A percentile compares a stretch with the other conserved stretches of the same genome.
Evolutionary conservation across 805 yeast species (phyloP).

Genomic region (Kodamaea sagamina): DNA sequence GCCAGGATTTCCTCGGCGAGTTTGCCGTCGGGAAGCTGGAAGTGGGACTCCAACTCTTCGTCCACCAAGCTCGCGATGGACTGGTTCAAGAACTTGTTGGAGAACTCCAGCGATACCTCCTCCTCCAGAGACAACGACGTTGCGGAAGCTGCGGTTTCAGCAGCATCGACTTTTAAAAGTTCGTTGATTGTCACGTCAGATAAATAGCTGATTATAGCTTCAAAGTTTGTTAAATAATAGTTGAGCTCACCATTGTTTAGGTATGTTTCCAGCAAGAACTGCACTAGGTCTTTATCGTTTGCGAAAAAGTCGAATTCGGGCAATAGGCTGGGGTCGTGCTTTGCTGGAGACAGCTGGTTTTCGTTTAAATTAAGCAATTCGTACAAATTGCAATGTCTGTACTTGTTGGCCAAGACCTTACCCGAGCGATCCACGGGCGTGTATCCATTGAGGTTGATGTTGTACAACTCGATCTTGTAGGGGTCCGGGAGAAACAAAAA

Average conservation of each 20-base stretch:
- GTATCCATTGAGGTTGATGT: constrained; percentile 22
- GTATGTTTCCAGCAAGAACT: constrained; percentile 26
- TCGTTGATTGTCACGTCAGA: constrained; percentile 38
- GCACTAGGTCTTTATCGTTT: constrained; percentile 33
- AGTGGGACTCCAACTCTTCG: constrained; percentile 25
- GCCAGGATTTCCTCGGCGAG: constrained; percentile 19
- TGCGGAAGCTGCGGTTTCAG: constrained; percentile 7
- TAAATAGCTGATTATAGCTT: constrained; percentile 40
- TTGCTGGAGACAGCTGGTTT: constrained; percentile 3
- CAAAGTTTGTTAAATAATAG: constrained; percentile 44
- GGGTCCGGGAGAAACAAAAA: constrained; percentile 38
- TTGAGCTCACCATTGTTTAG: constrained; percentile 41
- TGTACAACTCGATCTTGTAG: constrained; percentile 25
- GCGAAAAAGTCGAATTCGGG: constrained; percentile 26
- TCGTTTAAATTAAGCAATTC: constrained; percentile 34
- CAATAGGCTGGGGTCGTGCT: constrained; percentile 1
- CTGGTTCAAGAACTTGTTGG: constrained; percentile 12
- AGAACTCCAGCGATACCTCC: constrained; percentile 11
- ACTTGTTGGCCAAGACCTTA: constrained; percentile 17
- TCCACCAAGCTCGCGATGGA: constrained; percentile 30
- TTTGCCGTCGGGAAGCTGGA: constrained; percentile 32
- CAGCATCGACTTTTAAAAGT: constrained; percentile 16
- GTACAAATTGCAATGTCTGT: constrained; percentile 25
- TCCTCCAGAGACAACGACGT: constrained; percentile 9
- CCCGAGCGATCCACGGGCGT: constrained; percentile 17